Evolutionary conservation across 2,329 filamentous ascomycete genomes (phyloP).

Genomic region (Neoscytalidium dimidiatum): DNA sequence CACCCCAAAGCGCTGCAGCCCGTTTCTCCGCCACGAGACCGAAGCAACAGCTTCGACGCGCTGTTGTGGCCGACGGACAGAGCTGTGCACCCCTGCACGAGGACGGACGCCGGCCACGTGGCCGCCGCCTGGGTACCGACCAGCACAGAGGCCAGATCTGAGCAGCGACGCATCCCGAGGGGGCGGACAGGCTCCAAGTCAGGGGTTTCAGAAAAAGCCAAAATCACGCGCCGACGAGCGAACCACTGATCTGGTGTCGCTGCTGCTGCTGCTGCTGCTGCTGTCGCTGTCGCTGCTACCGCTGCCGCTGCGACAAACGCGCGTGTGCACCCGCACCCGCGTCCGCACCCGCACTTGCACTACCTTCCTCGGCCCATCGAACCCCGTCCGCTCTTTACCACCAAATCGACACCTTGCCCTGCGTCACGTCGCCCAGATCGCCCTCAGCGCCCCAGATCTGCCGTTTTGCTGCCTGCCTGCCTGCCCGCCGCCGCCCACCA

Average conservation of each 20-base stretch:
- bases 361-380: not conserved
- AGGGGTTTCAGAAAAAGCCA: conserved; percentile 1
- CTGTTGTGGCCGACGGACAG: not conserved
- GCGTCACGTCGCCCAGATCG: not conserved
- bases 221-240: conserved; percentile 3
- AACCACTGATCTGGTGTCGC: not conserved
- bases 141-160: not conserved
- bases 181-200: not conserved
- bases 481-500: not conserved
- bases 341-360: not conserved
- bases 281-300: too few relatives aligned
- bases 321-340: too few relatives aligned
- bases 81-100: not conserved
- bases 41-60: not conserved
- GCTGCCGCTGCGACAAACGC: too few relatives aligned
- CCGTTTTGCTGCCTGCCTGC: not conserved
- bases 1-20: not conserved
- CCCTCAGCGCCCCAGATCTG: not conserved
- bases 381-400: not conserved
- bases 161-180: not conserved
- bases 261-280: not conserved
- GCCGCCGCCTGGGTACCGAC: not conserved
- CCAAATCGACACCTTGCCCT: not conserved
- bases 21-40: not conserved
- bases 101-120: not conserved